These are phyloP conservation scores for Tinospora cordifolia DNA, from an alignment of 164 flowering plant genomes.

Conservation along the genomic window DNA sequence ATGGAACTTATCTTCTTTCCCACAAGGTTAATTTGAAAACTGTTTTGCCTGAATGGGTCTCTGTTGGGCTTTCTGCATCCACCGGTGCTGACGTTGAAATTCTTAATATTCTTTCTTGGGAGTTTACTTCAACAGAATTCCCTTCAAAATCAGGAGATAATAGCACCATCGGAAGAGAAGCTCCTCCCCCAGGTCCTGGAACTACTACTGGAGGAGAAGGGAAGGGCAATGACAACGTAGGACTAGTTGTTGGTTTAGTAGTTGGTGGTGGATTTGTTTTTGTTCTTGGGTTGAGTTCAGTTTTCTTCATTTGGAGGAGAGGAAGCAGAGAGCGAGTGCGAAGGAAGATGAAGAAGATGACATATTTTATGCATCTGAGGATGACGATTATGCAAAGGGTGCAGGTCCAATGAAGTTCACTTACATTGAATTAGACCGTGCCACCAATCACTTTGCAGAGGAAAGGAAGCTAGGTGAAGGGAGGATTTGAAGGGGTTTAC, in stretches of 20 bases:
- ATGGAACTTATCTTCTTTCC: too few relatives aligned
- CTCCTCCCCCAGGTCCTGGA: background rate
- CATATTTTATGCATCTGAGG: slow-evolving; percentile 1
- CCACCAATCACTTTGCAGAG: slow-evolving; percentile 21
- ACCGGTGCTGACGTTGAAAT: slow-evolving; percentile 17
- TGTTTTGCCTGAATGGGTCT: slow-evolving; percentile 22
- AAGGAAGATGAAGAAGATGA: background rate
- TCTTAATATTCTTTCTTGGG: slow-evolving; percentile 23
- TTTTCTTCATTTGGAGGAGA: background rate
- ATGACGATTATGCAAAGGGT: slow-evolving; percentile 20
- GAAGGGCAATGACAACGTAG: background rate
- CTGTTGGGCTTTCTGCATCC: slow-evolving; percentile 24
- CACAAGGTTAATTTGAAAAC: slow-evolving; percentile 10
- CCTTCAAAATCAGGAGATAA: background rate
- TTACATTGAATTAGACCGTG: slow-evolving; percentile 20
- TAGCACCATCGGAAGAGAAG: background rate
- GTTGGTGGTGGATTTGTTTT: slow-evolving; percentile 11
- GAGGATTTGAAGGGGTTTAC: slow-evolving; percentile 31
- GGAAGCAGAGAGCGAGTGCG: background rate
- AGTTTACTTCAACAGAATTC: slow-evolving; percentile 14
- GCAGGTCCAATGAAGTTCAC: slow-evolving; percentile 25
- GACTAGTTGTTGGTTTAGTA: slow-evolving; percentile 7
- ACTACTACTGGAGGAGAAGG: background rate
- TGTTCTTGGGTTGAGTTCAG: background rate
- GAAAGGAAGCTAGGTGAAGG: slow-evolving; percentile 31